Conservation (phyloP, 192 early-diverging fungal species). For the Entrophospora sp. region DNA sequence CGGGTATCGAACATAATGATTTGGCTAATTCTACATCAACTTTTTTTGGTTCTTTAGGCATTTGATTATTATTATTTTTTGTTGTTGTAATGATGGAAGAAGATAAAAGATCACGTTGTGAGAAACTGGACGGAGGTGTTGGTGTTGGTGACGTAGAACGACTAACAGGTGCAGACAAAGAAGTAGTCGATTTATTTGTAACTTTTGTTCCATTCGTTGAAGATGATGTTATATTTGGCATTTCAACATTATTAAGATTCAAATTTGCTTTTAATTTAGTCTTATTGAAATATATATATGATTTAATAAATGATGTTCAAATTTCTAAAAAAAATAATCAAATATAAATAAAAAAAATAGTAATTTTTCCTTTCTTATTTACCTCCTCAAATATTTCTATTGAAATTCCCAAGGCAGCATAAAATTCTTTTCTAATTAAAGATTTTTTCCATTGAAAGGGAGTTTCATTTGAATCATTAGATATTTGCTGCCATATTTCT, state of each 20-base stretch:
- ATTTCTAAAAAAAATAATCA: not conserved
- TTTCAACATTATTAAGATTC: no score
- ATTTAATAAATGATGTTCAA: not conserved
- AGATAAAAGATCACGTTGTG: not conserved
- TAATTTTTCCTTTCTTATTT: not conserved
- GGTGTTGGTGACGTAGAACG: not conserved
- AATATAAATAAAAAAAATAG: not conserved
- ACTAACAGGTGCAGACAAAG: constrained; percentile 1
- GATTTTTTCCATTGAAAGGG: constrained; percentile 40
- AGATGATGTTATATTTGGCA: not conserved
- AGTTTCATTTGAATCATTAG: constrained; percentile 12
- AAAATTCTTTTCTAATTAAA: constrained; percentile 28
- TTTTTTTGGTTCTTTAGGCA: not conserved
- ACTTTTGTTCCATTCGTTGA: not conserved
- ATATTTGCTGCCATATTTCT: constrained; percentile 12
- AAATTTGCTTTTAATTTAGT: not conserved
- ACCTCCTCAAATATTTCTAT: constrained; percentile 24
- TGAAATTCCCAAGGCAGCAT: constrained; percentile 27
- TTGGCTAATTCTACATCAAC: constrained; percentile 6
- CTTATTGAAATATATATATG: not conserved
- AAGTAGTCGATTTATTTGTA: not conserved
- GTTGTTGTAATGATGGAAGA: no score
- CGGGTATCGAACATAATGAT: constrained; percentile 10
- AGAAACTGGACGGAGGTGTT: not conserved
- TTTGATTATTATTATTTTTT: not conserved